Percentiles rank a stretch among this genome's conserved stretches.
Evolutionary conservation across 495 filamentous ascomycete genomes (phyloP).

Genomic region (Bombardia bombarda): DNA sequence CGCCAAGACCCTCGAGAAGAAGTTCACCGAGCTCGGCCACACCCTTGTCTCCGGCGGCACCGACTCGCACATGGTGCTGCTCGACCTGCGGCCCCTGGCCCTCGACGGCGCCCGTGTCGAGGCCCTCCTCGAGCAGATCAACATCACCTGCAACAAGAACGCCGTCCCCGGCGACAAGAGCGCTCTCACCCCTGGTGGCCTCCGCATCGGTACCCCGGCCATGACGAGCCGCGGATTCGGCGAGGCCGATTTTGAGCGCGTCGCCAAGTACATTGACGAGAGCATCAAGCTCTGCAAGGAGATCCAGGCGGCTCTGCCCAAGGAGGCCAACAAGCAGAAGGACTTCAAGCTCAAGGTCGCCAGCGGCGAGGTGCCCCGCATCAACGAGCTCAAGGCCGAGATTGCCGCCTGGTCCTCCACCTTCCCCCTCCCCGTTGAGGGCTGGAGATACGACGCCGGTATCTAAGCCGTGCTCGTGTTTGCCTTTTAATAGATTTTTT

Average conservation of each 20-base stretch:
- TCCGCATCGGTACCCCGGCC: constrained; percentile 92
- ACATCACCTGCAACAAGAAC: constrained; percentile 99
- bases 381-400: constrained; percentile 79
- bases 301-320: constrained; percentile 75
- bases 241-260: constrained; percentile 84
- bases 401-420: constrained; percentile 78
- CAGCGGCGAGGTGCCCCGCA: constrained; percentile 65
- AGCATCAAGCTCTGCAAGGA: constrained; percentile 75
- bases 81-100: constrained; percentile 71
- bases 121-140: constrained; percentile 93
- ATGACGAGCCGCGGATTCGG: constrained; percentile 95
- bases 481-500: too few species aligned
- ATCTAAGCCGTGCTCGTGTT: constrained; percentile 33
- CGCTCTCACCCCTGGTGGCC: constrained; percentile 86
- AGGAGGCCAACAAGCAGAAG: constrained; percentile 98
- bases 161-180: constrained; percentile 96
- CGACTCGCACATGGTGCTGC: constrained; percentile 96
- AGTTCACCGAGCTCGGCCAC: constrained; percentile 75
- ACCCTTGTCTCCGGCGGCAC: constrained; percentile 95
- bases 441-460: constrained; percentile 46
- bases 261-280: constrained; percentile 82
- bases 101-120: constrained; percentile 95
- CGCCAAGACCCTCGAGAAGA: constrained; percentile 78
- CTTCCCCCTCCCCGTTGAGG: constrained; percentile 87
- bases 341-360: constrained; percentile 95